Evolutionary conservation across 202 grass and related monocot species (phyloP).

Genomic region (Musa balbisiana): DNA sequence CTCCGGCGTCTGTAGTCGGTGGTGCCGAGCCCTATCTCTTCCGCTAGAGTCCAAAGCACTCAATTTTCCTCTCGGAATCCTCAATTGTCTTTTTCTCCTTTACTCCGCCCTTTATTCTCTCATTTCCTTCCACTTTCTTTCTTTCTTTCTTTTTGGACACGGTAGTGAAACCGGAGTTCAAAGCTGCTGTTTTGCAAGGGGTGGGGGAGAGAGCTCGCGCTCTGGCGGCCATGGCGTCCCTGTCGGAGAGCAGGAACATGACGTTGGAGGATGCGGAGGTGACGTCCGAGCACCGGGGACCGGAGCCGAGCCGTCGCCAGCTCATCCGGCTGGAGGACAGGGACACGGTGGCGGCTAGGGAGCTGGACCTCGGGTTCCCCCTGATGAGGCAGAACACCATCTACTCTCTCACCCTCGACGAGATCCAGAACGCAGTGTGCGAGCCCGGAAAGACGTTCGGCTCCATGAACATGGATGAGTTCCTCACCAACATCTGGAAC

Average conservation of each 20-base stretch:
- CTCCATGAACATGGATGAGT: slow-evolving; percentile 99
- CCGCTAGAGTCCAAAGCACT: not conserved
- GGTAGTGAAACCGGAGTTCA: not conserved
- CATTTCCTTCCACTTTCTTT: too few relatives aligned
- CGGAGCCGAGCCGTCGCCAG: not conserved
- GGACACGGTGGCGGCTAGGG: not conserved
- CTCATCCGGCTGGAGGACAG: not conserved
- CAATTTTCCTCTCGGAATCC: not conserved
- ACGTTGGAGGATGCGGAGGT: slow-evolving; percentile 52
- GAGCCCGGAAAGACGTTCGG: slow-evolving; percentile 72
- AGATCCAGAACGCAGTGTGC: slow-evolving; percentile 70
- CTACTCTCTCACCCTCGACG: slow-evolving; percentile 65
- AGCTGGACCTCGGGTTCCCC: slow-evolving; percentile 11
- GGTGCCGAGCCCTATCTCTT: not conserved
- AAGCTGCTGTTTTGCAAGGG: too few relatives aligned
- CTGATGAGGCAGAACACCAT: slow-evolving; percentile 55
- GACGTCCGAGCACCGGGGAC: slow-evolving; percentile 52
- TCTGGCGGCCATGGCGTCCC: slow-evolving; percentile 27
- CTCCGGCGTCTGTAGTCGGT: not conserved
- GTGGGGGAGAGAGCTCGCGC: not conserved
- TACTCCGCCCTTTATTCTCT: not conserved
- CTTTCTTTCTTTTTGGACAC: not conserved
- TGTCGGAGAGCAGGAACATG: slow-evolving; percentile 40
- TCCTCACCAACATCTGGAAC: slow-evolving; percentile 95
- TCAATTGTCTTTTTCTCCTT: not conserved